Evolutionary conservation across 441 rosid genomes (phyloP), one percentile per base, ranked within the genome.

Genomic region (Pelargonium myrrhifolium): DNA sequence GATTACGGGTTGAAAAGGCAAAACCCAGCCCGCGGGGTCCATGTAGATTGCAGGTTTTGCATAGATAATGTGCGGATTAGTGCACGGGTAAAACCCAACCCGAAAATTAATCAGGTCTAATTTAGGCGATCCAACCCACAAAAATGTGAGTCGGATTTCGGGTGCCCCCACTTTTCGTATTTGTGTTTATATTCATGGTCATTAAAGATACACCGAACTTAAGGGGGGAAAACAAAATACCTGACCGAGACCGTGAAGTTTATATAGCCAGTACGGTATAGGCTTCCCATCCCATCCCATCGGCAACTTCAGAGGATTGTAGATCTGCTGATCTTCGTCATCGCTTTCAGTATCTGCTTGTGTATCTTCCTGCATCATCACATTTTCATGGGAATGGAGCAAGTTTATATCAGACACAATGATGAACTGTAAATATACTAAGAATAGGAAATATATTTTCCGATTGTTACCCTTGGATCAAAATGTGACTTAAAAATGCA

Each of bases 221-320:
- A 7, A 56, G 6, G 65, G 21, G 11, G 70, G 9, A n/a, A 66
- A 31, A 70, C 53, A 67, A 43, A 24, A 51, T 81, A 93, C 98
- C 97, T 93, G 99, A 17, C 99, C 97, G 47, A 93, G 99, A 69
- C 97, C 99, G 53, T 96, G 98, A 74, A 96, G 99, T 80, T 93
- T 92, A 75, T 96, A 96, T 43, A 93, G 89, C 98, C 99, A 96
- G 74, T 93, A 96, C 6, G 99, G 99, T 72, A 95, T 92, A 72
- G 99, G 99, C 76, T 93, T 96, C 80, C 99, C 99, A 73, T 95
- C 99, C 98, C 97, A 90, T 66, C 98, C 98, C 96, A 93, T 93
- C 10, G 99, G 98, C 75, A 96, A 77, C 74, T 88, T 96, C 65
- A 96, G 89, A 18, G 98, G 99, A 75, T 93, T 93, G 76, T 90